Conservation (phyloP, 1,284 basidiomycete species). For the Ganoderma boninense region DNA sequence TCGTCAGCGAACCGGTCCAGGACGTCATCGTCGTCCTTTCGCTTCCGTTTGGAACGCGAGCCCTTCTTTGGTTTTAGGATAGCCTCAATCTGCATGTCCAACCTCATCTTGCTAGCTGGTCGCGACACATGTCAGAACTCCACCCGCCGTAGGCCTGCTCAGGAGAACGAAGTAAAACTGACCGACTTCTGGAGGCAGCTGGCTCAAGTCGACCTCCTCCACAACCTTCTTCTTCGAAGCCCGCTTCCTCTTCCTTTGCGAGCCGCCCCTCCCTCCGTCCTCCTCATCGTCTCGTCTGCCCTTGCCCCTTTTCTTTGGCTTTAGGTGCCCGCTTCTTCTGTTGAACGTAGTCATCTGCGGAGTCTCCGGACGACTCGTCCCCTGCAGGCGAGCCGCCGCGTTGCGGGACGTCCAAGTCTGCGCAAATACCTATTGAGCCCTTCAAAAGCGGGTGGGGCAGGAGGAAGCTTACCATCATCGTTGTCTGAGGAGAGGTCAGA, state of each 20-base stretch:
- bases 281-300: slow-evolving; percentile 50
- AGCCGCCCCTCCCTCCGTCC: slow-evolving; percentile 40
- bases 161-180: slow-evolving; percentile 28
- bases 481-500: slow-evolving; percentile 81
- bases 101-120: slow-evolving; percentile 65
- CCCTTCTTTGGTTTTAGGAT: slow-evolving; percentile 85
- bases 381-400: slow-evolving; percentile 38
- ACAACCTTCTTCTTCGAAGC: slow-evolving; percentile 46
- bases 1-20: slow-evolving; percentile 93
- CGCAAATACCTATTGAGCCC: background rate
- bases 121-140: background rate
- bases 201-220: slow-evolving; percentile 65
- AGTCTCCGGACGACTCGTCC: slow-evolving; percentile 64
- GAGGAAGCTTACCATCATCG: slow-evolving; percentile 60
- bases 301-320: slow-evolving; percentile 55
- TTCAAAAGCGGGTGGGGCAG: background rate
- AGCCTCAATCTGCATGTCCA: slow-evolving; percentile 82
- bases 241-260: slow-evolving; percentile 55
- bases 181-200: slow-evolving; percentile 80
- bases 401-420: slow-evolving; percentile 42
- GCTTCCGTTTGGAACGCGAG: slow-evolving; percentile 69
- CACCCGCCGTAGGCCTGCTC: too few species aligned
- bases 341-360: slow-evolving; percentile 74
- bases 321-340: slow-evolving; percentile 58
- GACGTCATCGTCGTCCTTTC: slow-evolving; percentile 79